Evolutionary conservation across 202 grass and related monocot genomes (phyloP).

Genomic region (Schoenoplectus triqueter): DNA sequence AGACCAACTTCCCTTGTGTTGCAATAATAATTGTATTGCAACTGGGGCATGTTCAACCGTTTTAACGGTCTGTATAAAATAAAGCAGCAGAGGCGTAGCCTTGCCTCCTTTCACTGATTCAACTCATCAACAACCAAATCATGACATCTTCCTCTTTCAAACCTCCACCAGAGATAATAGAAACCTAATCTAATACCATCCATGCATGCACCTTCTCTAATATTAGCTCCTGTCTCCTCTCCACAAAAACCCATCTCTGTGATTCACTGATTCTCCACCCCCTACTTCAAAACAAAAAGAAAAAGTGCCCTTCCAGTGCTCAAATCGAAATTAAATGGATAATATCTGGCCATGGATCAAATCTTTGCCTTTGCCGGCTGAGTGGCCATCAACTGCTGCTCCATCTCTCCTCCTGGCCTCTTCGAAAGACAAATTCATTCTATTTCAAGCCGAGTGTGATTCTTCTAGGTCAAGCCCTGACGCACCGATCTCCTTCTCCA

Average conservation of each 20-base stretch:
- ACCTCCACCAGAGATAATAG: constrained; percentile 12
- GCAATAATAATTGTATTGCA: neutral
- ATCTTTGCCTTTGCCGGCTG: constrained; percentile 22
- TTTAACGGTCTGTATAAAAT: neutral
- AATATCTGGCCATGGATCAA: constrained; percentile 70
- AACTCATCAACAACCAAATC: neutral
- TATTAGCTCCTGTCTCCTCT: constrained; percentile 36
- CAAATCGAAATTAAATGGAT: constrained; percentile 61
- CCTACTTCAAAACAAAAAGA: constrained; percentile 30
- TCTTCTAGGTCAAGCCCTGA: constrained; percentile 7
- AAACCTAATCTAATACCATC: constrained; percentile 28
- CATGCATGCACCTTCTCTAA: constrained; percentile 2
- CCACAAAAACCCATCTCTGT: constrained; percentile 36
- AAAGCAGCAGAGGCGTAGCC: neutral
- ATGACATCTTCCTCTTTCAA: constrained; percentile 7
- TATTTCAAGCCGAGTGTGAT: constrained; percentile 47
- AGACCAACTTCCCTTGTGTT: neutral
- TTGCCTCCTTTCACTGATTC: neutral
- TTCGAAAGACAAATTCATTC: constrained; percentile 55
- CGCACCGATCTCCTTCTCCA: constrained; percentile 49
- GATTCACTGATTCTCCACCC: neutral
- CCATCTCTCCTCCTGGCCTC: constrained; percentile 45
- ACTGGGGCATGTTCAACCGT: neutral
- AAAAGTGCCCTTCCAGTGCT: neutral
- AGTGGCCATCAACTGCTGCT: constrained; percentile 28